phyloP scores from a whole-genome alignment of 441 rosid genomes.

The Dalechampia spathulata region DNA sequence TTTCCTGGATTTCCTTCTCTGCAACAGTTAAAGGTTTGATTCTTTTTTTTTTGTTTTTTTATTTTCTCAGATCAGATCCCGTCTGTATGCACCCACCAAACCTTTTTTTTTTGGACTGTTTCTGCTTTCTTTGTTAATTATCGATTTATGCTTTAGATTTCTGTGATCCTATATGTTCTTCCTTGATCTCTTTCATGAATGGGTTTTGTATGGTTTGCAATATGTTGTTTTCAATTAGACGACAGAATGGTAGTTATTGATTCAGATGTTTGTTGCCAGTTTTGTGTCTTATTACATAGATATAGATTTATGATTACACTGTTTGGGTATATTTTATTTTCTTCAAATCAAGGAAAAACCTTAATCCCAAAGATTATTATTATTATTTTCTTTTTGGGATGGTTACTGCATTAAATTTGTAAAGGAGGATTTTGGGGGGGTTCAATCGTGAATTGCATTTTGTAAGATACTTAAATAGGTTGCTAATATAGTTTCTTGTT shows the following conservation, averaged over 20 bases:
- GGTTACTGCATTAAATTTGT: background rate
- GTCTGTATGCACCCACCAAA: background rate
- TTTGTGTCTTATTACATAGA: too few species aligned
- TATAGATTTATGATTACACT: too few species aligned
- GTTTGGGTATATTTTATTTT: too few species aligned
- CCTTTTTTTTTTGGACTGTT: background rate
- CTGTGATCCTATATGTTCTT: too few species aligned
- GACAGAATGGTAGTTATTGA: too few species aligned
- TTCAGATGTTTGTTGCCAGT: too few species aligned
- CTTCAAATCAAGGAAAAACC: background rate
- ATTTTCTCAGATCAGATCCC: slow-evolving; percentile 8
- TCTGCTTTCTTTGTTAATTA: background rate
- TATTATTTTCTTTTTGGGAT: background rate
- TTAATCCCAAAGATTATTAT: background rate
- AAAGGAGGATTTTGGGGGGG: background rate
- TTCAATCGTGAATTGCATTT: too few species aligned
- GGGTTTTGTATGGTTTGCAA: background rate
- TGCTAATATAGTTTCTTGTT: slow-evolving; percentile 7
- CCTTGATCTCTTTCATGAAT: background rate
- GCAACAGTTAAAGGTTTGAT: slow-evolving; percentile 9
- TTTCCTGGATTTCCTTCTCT: background rate
- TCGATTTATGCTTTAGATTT: background rate
- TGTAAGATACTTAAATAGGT: background rate
- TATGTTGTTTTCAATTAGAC: background rate
- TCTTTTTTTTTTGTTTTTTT: background rate